Evolutionary conservation across 495 filamentous ascomycete species (phyloP), one percentile per base, ranked within the genome.

Genomic region (Cryomyces antarcticus): DNA sequence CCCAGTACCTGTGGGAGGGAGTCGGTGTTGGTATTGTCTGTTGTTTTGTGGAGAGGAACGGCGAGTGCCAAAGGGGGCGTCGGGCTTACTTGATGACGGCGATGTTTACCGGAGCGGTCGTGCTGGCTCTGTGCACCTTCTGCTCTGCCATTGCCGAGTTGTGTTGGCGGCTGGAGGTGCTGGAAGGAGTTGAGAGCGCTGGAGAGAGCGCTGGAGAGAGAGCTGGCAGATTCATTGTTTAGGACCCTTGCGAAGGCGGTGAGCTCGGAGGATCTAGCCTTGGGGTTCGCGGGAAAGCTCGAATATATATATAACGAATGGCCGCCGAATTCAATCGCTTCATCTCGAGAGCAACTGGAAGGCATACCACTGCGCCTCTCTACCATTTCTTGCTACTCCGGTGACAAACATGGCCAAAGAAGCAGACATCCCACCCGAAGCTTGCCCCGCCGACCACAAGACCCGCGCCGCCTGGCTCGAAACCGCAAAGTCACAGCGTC

Each of bases 71-170:
- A 37, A 41, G 49, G 49, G 37, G 45, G 43, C 34, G 41, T 47
- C 44, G 41, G 35, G 54, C 68, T 44, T 67, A 89, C 83, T 99
- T 99, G 60, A 99, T 88, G 31, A 99, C 89, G 43, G 89, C 89
- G 55, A 99, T 99, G 67, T 99, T 99, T 51, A 99, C 89, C 11
- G 89, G 89, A 27, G 89, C 89, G 31, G 85, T 94, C 38, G 88
- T 95, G 64, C 80, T 93, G 41, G 92, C 85, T 54, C 82, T 77
- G 68, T 87, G 86, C 54, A 96, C 57, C 52, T 61, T 54, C 49
- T 52, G 12, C 49, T 68, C 60, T 31, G 64, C 61, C 68, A 73
- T 75, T 45, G 38, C 61, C 13, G 28, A 37, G 17, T 42, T 28
- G 28, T 35, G 28, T 33, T 38, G n/a, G n/a, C 17, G 11, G 48